Base-by-base conservation (phyloP, 371 early-diverging fungal species). In the Mortierella sp. region DNA sequence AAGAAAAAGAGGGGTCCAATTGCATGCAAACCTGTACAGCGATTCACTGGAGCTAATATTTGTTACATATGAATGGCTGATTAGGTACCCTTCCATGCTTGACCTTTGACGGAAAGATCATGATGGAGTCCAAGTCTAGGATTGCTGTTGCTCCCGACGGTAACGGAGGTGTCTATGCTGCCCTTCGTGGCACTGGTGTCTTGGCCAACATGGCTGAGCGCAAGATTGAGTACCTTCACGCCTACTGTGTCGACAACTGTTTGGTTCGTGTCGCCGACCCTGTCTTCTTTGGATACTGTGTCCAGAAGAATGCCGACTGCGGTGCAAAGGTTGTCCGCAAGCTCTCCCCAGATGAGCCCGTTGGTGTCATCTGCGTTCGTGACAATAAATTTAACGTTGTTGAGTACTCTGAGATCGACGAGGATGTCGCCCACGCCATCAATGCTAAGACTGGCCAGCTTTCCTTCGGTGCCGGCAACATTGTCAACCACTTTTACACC, bases 241-340 rank as follows among this genome's bases (percentile, higher is more conserved):
- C 92, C 33, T 97, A 97, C 91, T 96, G 97, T 78, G 97, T 98
- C 41, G 98, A 98, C 87, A 97, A 98, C 87, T 94, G 96, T 77
- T 86, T 97, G 22, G 97, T 95, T 67, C 93, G 96, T 61, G 97
- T 98, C n/a, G 97, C 96, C 10, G 97, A 97, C 80, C 98, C 98
- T 7, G 91, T 92, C 45, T 98, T 98, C 75, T 87, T 98, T 69
- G 97, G 97, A n/a, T 94, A 94, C 86, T 94, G 94, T 77, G 89
- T 94, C 43, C 86, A 83, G 64, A 92, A 94, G 76, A 89, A 92
- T 62, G 96, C 98, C 48, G 95, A 97, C 65, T 97, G 97, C 85
- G 98, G 98, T 69, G 96, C 94, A 72, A 96, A 97, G 88, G 94
- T 94, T 15, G 97, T 97, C 22, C 93, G 92, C 77, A 98, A 98